A percentile compares a stretch with the other conserved stretches of the same genome.
Evolutionary conservation across 2,329 filamentous ascomycete species (phyloP).

Genomic region (Fusarium gaditjirri): DNA sequence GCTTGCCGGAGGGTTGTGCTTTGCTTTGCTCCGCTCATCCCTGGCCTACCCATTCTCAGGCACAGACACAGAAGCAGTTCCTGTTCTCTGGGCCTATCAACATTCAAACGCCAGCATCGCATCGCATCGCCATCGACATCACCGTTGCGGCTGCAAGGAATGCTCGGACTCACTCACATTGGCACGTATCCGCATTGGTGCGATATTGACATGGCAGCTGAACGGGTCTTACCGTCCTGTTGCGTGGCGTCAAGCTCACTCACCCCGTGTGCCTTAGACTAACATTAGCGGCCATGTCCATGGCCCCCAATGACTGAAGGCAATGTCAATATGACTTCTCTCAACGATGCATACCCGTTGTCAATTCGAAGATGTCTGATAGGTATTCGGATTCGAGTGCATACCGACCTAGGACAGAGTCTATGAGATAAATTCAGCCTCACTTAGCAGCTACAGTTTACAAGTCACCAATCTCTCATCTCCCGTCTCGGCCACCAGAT

Average conservation of each 20-base stretch:
- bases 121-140: not conserved
- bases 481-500: not conserved
- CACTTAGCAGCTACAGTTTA: not conserved
- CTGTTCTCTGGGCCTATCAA: slow-evolving; percentile 7
- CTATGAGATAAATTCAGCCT: not conserved
- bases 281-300: not conserved
- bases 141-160: slow-evolving; percentile 17
- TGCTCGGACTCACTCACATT: not conserved
- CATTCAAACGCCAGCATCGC: not conserved
- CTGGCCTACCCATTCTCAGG: not conserved
- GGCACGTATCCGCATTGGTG: not conserved
- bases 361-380: not conserved
- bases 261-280: slow-evolving; percentile 16
- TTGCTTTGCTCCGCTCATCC: not conserved
- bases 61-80: slow-evolving; percentile 12
- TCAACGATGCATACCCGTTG: not conserved
- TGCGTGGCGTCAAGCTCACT: slow-evolving; percentile 18
- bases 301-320: not conserved
- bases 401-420: not conserved
- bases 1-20: not conserved
- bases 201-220: slow-evolving; percentile 8
- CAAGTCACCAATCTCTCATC: not conserved
- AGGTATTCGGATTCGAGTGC: not conserved
- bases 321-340: not conserved
- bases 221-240: slow-evolving; percentile 16